Evolutionary conservation across 169 alveolate species (phyloP), one percentile per base, ranked within the genome.

Genomic region (Nephromyces sp.): DNA sequence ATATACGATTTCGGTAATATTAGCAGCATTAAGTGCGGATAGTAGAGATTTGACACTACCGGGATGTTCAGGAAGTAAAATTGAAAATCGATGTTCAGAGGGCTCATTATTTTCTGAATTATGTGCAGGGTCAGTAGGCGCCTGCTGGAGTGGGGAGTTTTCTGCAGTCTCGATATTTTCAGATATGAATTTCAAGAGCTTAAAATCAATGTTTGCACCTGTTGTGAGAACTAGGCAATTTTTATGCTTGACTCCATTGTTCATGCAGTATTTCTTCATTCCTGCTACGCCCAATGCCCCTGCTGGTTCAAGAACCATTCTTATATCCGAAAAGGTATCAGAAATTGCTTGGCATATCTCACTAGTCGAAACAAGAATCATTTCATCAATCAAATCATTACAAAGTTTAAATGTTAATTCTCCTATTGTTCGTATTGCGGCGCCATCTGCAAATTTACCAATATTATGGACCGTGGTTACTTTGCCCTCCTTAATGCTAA

Each of bases 141-240:
- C n/a, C n/a, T n/a, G n/a, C n/a, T n/a, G n/a, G n/a, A n/a, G n/a
- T n/a, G n/a, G n/a, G n/a, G n/a, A n/a, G n/a, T n/a, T n/a, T n/a
- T n/a, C 82, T 2, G 77, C 52, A 34, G 75, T 76, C 52, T 76
- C 82, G n/a, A 77, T 77, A 1, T 73, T 68, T 34, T 76, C 82
- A 3, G 82, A 68, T 30, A 76, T 77, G 31, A 76, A 76, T 6
- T 75, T 73, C 21, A 76, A 68, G 25, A 73, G 67, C 52, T 76
- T 74, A 29, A 74, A 68, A 62, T 76, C 82, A 76, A 76, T 76
- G 82, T 76, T 76, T 52, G 82, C 82, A 27, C 82, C 82, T 65
- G 71, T 2, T 2, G 28, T 24, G 71, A 2, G 2, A 3, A 2
- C 53, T 3, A 3, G 2, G 62, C 3, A 2, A 43, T 65, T 32